These are phyloP conservation scores for Komagataella phaffii DNA, from an alignment of 805 yeast species.

Conservation along the genomic window DNA sequence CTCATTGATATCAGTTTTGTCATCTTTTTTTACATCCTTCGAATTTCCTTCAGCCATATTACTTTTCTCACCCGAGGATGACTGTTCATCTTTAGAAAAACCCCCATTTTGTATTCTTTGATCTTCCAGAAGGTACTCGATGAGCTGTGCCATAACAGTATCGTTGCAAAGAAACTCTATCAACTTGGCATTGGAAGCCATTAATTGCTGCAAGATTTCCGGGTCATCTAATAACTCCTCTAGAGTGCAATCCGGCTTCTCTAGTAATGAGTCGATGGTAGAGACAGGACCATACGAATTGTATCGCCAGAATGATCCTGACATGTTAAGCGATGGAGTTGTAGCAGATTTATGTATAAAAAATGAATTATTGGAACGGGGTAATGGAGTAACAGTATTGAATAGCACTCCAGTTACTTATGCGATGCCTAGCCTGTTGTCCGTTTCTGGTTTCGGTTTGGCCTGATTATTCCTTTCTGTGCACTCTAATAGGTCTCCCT, in stretches of 20 bases:
- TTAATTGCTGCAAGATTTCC: conserved; percentile 58
- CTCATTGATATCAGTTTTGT: conserved; percentile 6
- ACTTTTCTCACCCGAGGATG: conserved; percentile 3
- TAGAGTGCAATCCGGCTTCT: conserved; percentile 29
- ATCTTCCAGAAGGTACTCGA: conserved; percentile 48
- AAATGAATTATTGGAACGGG: background rate
- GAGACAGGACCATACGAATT: conserved; percentile 12
- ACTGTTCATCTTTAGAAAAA: conserved; percentile 1
- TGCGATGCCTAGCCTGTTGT: background rate
- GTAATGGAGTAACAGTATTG: background rate
- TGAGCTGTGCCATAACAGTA: conserved; percentile 52
- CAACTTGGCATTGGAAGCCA: conserved; percentile 60
- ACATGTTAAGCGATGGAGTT: conserved; percentile 36
- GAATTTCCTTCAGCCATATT: conserved; percentile 6
- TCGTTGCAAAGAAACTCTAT: conserved; percentile 74
- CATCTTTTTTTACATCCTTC: conserved; percentile 4
- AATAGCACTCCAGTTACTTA: background rate
- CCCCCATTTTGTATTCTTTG: conserved; percentile 19
- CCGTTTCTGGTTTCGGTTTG: background rate
- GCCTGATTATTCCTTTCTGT: background rate
- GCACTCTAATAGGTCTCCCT: background rate
- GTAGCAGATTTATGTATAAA: conserved; percentile 6
- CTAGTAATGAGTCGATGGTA: conserved; percentile 19
- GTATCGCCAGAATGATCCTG: conserved; percentile 40
- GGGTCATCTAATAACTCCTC: conserved; percentile 63